Evolutionary conservation across 768 basidiomycete species (phyloP), one percentile per base, ranked within the genome.

Genomic region (Pisolithus microcarpus): DNA sequence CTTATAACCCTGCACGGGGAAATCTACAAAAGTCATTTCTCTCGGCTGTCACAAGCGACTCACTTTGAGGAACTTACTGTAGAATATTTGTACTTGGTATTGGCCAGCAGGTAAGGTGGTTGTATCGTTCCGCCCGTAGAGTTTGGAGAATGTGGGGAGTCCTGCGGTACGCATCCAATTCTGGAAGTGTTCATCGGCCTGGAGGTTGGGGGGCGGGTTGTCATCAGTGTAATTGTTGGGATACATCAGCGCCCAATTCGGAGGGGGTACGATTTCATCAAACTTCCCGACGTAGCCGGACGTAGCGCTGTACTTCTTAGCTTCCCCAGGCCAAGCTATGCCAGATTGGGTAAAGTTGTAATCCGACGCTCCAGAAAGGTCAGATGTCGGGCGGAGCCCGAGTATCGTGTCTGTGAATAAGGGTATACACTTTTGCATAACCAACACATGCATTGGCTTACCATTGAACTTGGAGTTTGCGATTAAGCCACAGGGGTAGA

Each of bases 81-180:
- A 77, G 57, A 81, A 81, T 52, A 93, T 78, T 24, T 75, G 70
- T 50, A 98, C 79, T 54, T 77, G 72, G 65, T 98, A 98, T 28
- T 68, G 74, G 7, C 93, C 96, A 49, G 81, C 75, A 18, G 60
- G 58, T 75, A 99, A 80, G 21, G 69, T 72, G 46, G 85, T 76
- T 26, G 80, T 67, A 61, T 98, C 94, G 64, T 97, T 98, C 56
- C 95, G 77, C 15, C 87, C 93, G 62, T 87, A 97, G 19, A 99
- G 73, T 70, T 99, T 98, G 30, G 91, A 84, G 68, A 99, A 99
- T 6, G 95, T 97, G 8, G 96, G 96, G 43, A 98, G 69, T 11
- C 95, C 96, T 1, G 96, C 91, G 2, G 94, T 96, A 52, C 95
- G 81, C 96, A 99, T 99, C 96, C 96, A 99, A 64, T 95, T 94